phyloP scores from a whole-genome alignment of 2,329 filamentous ascomycete species.

The Fusarium foetens region DNA sequence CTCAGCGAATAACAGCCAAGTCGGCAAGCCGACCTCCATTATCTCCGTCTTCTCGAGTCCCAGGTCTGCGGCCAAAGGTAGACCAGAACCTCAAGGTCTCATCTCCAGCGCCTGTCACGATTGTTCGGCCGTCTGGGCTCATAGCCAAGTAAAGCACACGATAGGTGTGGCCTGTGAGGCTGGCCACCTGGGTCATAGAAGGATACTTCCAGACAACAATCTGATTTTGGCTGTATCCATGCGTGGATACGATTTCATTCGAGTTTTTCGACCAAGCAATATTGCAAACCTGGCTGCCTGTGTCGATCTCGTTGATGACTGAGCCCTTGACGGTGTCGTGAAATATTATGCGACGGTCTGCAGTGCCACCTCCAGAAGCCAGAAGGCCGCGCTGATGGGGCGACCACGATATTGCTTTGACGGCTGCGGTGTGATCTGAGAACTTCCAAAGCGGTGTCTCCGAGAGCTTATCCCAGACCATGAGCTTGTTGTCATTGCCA shows the following conservation, averaged over 20 bases:
- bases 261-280: constrained; percentile 97
- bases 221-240: constrained; percentile 97
- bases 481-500: constrained; percentile 98
- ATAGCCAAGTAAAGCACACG: constrained; percentile 96
- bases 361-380: constrained; percentile 95
- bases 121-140: constrained; percentile 93
- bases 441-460: constrained; percentile 94
- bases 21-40: constrained; percentile 73
- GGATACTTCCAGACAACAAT: constrained; percentile 99
- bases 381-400: constrained; percentile 93
- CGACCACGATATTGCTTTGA: constrained; percentile 98
- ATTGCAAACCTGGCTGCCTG: constrained; percentile 98
- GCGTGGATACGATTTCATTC: constrained; percentile 96
- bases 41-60: constrained; percentile 74
- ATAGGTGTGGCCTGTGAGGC: constrained; percentile 95
- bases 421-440: constrained; percentile 92
- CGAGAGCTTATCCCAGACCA: constrained; percentile 98
- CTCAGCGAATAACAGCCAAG: constrained; percentile 82
- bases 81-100: constrained; percentile 98
- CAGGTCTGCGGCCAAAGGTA: constrained; percentile 86
- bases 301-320: constrained; percentile 88
- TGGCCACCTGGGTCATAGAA: constrained; percentile 96
- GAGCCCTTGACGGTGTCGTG: constrained; percentile 92
- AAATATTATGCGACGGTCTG: constrained; percentile 96
- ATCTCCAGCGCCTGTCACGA: constrained; percentile 95